Evolutionary conservation across 345 rosid species (phyloP), one percentile per base, ranked within the genome.

Genomic region (Firmiana major): DNA sequence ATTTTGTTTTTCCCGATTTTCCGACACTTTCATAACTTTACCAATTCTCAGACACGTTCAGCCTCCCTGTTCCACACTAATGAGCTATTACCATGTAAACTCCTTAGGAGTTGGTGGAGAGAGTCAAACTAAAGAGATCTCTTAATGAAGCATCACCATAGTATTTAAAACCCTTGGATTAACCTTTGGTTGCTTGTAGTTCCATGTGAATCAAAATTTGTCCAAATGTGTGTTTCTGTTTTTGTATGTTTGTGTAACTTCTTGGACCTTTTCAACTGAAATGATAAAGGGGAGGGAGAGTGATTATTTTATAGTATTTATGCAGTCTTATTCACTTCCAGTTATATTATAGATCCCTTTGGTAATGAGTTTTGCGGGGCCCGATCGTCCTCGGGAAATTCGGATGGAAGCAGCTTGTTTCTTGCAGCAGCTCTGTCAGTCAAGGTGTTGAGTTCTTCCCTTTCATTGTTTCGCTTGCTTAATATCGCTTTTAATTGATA

Each of bases 401-500:
- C 94, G 98, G 70, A 94, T 89, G 90, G 98, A 97, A 81, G 97
- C 98, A 76, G 98, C 98, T 78, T 90, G 84, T 82, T 92, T 97
- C 84, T 82, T 94, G 82, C 97, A 88, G 90, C 97, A 94, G 84
- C 97, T 97, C 81, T 97, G 99, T 81, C 96, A 88, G 59, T 94
- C 99, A 81, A 94, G 99, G 99, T 96, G 75, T 77, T 19, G 46
- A 76, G 59, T 81, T 34, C 69, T 64, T 69, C 77, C n/a, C 60
- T 64, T 49, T 31, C 31, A 21, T 49, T 31, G 13, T 74, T 74
- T 24, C 16, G 31, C 7, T 71, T 71, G 45, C 48, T 71, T 53
- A 31, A 71, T 34, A 34, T 17, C 6, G 1, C 6, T 26, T 60
- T 60, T 13, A 42, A 60, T 49, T 10, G 26, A 48, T 5, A 9